These are phyloP conservation scores for Candida maltosa DNA, from an alignment of 805 yeast species.

Conservation along the genomic window DNA sequence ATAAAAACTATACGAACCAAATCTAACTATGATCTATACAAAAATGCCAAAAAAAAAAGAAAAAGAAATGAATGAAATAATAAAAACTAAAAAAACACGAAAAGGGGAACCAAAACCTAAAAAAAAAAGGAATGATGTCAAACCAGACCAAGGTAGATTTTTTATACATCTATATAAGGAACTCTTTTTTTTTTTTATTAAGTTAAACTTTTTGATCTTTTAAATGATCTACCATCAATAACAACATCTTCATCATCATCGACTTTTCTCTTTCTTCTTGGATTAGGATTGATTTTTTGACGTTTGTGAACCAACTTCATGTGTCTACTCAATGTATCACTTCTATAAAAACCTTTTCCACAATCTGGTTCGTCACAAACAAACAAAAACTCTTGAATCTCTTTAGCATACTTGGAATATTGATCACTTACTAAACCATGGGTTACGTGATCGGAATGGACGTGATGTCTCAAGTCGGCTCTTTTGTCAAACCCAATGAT, in stretches of 20 bases:
- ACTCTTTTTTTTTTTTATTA: too few relatives aligned
- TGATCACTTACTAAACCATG: constrained; percentile 7
- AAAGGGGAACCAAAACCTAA: too few relatives aligned
- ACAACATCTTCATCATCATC: constrained; percentile 1
- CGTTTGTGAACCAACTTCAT: constrained; percentile 46
- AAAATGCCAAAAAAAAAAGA: too few relatives aligned
- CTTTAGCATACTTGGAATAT: constrained; percentile 3
- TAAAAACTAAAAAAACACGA: too few relatives aligned
- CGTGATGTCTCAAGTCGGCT: constrained; percentile 26
- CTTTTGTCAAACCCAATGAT: constrained; percentile 27
- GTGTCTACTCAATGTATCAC: constrained; percentile 55
- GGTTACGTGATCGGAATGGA: constrained; percentile 20
- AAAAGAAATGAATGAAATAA: too few relatives aligned
- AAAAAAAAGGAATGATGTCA: too few relatives aligned
- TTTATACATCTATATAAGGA: too few relatives aligned
- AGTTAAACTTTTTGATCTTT: too few relatives aligned
- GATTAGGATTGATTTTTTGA: not conserved
- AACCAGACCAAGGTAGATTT: too few relatives aligned
- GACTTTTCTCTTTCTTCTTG: not conserved
- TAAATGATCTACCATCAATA: too few relatives aligned
- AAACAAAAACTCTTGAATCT: constrained; percentile 12
- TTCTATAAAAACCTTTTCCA: constrained; percentile 46
- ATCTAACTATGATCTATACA: too few relatives aligned
- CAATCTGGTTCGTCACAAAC: constrained; percentile 29
- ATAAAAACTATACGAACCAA: too few relatives aligned